Percentiles rank a stretch among this genome's conserved stretches.
These are phyloP conservation scores for Tanacetum coccineum DNA, from an alignment of 129 eudicot species.

Conservation along the genomic window DNA sequence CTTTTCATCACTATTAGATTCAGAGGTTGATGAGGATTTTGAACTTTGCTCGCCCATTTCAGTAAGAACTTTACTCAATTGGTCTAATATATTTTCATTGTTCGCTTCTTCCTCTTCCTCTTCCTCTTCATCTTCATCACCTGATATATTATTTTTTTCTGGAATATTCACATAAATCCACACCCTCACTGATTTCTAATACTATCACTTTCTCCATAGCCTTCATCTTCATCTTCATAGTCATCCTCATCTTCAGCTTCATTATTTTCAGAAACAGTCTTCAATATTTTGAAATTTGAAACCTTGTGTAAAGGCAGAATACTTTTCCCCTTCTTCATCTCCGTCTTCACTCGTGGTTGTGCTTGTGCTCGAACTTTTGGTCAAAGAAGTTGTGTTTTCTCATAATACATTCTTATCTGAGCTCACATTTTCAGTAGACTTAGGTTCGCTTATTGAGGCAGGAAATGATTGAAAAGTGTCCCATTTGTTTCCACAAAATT, in stretches of 20 bases:
- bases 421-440: conserved; percentile 17
- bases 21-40: conserved; percentile 23
- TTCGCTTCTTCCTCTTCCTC: conserved; percentile 9
- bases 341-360: conserved; percentile 15
- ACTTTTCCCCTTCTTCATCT: conserved; percentile 19
- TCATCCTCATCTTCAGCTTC: conserved; percentile 18
- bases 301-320: conserved; percentile 16
- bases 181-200: conserved; percentile 15
- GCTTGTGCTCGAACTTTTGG: conserved; percentile 14
- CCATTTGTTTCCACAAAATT: conserved; percentile 34
- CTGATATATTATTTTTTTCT: conserved; percentile 24
- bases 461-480: conserved; percentile 92
- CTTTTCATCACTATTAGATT: conserved; percentile 18
- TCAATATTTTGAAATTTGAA: conserved; percentile 17
- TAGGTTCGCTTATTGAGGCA: conserved; percentile 48
- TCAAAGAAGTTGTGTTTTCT: conserved; percentile 22
- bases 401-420: conserved; percentile 18
- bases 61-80: conserved; percentile 2
- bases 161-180: conserved; percentile 15
- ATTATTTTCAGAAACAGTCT: conserved; percentile 9
- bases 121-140: conserved; percentile 13
- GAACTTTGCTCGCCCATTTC: conserved; percentile 22
- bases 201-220: conserved; percentile 17
- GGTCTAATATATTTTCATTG: conserved; percentile 20
- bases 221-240: conserved; percentile 15